Percentiles rank a stretch among this genome's conserved stretches.
phyloP scores from a whole-genome alignment of 371 early-diverging fungal species.

The Gilbertella persicaria region DNA sequence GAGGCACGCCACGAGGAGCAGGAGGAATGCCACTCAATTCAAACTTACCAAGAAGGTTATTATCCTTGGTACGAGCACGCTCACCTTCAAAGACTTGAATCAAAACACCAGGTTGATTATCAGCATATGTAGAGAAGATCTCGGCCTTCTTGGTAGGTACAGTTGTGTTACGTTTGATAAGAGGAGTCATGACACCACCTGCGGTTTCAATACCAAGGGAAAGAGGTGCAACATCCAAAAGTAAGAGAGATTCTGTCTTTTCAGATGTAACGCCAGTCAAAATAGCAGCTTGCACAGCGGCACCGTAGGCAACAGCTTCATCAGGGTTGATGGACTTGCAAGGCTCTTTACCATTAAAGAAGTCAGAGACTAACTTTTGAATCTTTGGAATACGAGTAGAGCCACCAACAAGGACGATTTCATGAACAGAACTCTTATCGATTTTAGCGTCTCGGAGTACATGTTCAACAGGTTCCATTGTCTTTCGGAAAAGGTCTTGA shows the following conservation, averaged over 20 bases:
- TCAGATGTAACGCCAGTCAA: slow-evolving; percentile 57
- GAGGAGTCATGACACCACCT: slow-evolving; percentile 77
- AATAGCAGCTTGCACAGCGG: slow-evolving; percentile 94
- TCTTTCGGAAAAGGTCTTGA: slow-evolving; percentile 83
- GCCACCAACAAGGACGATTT: slow-evolving; percentile 98
- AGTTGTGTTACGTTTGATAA: slow-evolving; percentile 83
- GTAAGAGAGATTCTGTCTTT: slow-evolving; percentile 66
- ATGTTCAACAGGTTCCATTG: slow-evolving; percentile 78
- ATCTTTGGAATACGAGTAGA: slow-evolving; percentile 99
- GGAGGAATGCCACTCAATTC: slow-evolving; percentile 84
- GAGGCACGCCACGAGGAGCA: slow-evolving; percentile 87
- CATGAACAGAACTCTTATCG: slow-evolving; percentile 87
- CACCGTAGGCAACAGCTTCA: slow-evolving; percentile 97
- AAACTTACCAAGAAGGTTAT: slow-evolving; percentile 89
- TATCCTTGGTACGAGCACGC: slow-evolving; percentile 85
- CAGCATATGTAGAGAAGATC: slow-evolving; percentile 91
- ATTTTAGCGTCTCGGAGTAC: slow-evolving; percentile 90
- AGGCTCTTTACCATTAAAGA: slow-evolving; percentile 94
- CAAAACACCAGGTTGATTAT: slow-evolving; percentile 89
- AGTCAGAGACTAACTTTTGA: slow-evolving; percentile 94
- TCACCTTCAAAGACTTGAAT: slow-evolving; percentile 94
- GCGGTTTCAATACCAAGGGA: slow-evolving; percentile 91
- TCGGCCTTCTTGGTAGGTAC: slow-evolving; percentile 89
- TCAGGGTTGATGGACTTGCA: slow-evolving; percentile 96
- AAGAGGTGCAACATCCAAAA: slow-evolving; percentile 88